Base-by-base conservation (phyloP, 257 asterid genomes). In the Rubia yunnanensis region DNA sequence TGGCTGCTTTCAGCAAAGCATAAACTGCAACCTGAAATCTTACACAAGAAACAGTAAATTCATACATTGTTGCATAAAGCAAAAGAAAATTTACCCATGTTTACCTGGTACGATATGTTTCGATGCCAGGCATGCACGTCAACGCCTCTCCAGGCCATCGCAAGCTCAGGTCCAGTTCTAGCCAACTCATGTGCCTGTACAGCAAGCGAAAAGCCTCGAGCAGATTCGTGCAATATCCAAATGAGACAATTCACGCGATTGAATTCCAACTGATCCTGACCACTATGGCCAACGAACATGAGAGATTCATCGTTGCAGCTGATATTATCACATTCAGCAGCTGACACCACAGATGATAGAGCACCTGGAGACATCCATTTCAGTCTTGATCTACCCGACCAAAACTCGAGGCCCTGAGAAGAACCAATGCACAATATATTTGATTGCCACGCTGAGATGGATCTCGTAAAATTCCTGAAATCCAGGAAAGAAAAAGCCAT, bases 101-200 rank as follows among this genome's bases (percentile, higher is more conserved):
- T 41, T 74, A 80, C 82, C 82, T 72, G 75, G 70, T 80, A 67
- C 7, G 85, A 76, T 23, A 80, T 69, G 48, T 66, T 67, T 55
- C 68, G 77, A 32, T 74, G 80, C 82, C 85, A 80, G 31, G 82
- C 82, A 72, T 80, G 78, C 63, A 77, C 80, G 66, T 80, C 85
- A 26, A 77, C 78, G 24, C 82, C 85, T 62, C 41, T 60, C 95
- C 95, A 86, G 2, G 92, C 96, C 89, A 82, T 86, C 15, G 92
- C 86, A 70, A 86, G 71, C 56, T 83, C 82, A 2, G 89, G 76
- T 20, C 84, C 83, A 3, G 72, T 76, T 70, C 78, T 63, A 30
- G 69, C 83, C 77, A 82, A 74, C 20, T 82, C 83, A 70, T 67
- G 92, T 5, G 57, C 68, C 78, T 74, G 81, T 14, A 77, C 63